Evolutionary conservation across 495 filamentous ascomycete genomes (phyloP).

Genomic region (Cercophora newfieldiana): DNA sequence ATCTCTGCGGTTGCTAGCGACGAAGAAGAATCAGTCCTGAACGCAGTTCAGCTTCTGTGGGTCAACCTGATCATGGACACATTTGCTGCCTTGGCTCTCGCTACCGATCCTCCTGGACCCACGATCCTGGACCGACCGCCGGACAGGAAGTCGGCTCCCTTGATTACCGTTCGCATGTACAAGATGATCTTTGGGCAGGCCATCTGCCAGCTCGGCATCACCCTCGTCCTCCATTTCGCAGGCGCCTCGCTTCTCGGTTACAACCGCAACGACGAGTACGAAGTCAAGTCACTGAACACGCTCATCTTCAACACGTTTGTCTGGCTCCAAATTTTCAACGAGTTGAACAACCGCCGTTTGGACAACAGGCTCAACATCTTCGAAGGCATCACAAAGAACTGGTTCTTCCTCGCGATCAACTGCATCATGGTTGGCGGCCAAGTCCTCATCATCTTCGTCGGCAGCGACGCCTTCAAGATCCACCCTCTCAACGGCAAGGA

Average conservation of each 20-base stretch:
- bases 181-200: constrained; percentile 93
- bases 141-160: constrained; percentile 66
- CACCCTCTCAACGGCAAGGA: constrained; percentile 57
- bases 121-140: constrained; percentile 79
- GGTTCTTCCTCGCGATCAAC: constrained; percentile 82
- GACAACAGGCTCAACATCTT: constrained; percentile 92
- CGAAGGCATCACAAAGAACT: constrained; percentile 76
- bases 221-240: constrained; percentile 75
- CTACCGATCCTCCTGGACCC: constrained; percentile 77
- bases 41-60: constrained; percentile 86
- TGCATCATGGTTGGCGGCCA: constrained; percentile 85
- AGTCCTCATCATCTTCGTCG: constrained; percentile 76
- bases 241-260: constrained; percentile 59
- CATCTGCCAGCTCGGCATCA: constrained; percentile 75
- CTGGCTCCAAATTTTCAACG: constrained; percentile 96
- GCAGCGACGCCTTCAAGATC: constrained; percentile 70
- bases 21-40: constrained; percentile 72
- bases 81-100: constrained; percentile 81
- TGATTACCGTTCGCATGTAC: constrained; percentile 84
- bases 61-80: constrained; percentile 96
- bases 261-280: constrained; percentile 25
- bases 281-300: constrained; percentile 55
- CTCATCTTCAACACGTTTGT: constrained; percentile 93
- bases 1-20: constrained; percentile 72
- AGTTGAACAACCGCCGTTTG: constrained; percentile 78